A percentile compares a stretch with the other conserved stretches of the same genome.
These are phyloP conservation scores for Saccharomycopsis oosterbeekiorum DNA, from an alignment of 805 yeast species.

Conservation along the genomic window DNA sequence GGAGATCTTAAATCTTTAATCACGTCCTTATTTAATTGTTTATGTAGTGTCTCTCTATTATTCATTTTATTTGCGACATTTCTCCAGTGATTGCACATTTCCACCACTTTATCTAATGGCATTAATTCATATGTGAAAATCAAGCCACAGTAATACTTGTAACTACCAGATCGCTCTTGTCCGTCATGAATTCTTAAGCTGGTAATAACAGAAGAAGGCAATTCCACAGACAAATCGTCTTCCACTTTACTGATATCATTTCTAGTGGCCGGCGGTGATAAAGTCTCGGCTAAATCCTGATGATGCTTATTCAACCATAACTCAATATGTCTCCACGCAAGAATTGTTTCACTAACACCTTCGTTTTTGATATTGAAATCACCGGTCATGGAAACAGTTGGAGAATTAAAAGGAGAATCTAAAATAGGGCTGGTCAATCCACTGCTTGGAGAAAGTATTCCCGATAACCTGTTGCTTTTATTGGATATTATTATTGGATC, in stretches of 20 bases:
- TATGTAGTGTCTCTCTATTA: slow-evolving; percentile 17
- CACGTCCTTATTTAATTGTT: slow-evolving; percentile 9
- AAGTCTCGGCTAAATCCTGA: slow-evolving; percentile 71
- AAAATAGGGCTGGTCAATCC: slow-evolving; percentile 16
- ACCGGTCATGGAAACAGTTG: slow-evolving; percentile 24
- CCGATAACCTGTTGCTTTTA: slow-evolving; percentile 10
- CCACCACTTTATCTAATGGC: slow-evolving; percentile 70
- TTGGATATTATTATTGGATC: neutral
- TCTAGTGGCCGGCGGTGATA: slow-evolving; percentile 69
- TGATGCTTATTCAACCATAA: slow-evolving; percentile 71
- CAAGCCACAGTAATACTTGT: slow-evolving; percentile 60
- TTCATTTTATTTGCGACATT: slow-evolving; percentile 44
- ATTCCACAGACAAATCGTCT: slow-evolving; percentile 58
- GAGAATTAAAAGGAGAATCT: slow-evolving; percentile 24
- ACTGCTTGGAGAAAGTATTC: slow-evolving; percentile 9
- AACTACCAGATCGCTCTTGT: slow-evolving; percentile 68
- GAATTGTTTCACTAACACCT: slow-evolving; percentile 59
- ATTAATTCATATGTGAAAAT: slow-evolving; percentile 72
- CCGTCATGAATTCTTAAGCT: slow-evolving; percentile 83
- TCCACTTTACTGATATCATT: slow-evolving; percentile 79
- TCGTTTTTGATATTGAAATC: slow-evolving; percentile 17
- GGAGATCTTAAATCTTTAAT: slow-evolving; percentile 7
- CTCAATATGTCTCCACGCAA: slow-evolving; percentile 86
- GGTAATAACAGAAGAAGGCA: slow-evolving; percentile 78
- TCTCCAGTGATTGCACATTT: slow-evolving; percentile 81